These are phyloP conservation scores for Neurospora sp. DNA, from an alignment of 495 filamentous ascomycete species.

Conservation along the genomic window DNA sequence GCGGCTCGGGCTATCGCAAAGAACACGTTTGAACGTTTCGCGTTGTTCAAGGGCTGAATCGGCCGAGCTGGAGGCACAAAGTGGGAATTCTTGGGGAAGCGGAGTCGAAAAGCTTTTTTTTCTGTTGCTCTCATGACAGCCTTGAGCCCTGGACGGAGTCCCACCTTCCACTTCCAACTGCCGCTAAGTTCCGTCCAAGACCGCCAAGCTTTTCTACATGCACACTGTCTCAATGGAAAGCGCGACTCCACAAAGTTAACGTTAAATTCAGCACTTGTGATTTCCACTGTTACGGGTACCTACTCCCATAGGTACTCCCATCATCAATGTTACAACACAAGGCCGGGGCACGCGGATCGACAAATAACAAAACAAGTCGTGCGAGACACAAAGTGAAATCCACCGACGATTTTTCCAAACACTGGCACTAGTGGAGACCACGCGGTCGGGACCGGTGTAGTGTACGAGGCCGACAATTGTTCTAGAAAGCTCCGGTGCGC, in stretches of 20 bases:
- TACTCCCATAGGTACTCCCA: not conserved
- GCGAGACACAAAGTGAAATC: not conserved
- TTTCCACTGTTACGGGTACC: not conserved
- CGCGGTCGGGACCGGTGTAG: not conserved
- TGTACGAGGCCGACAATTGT: not conserved
- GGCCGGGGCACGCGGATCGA: not conserved
- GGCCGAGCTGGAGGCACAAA: not conserved
- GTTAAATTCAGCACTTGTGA: not conserved
- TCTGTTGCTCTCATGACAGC: not conserved
- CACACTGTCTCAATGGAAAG: not conserved
- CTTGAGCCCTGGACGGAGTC: not conserved
- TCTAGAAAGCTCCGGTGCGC: not conserved
- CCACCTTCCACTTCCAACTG: not conserved
- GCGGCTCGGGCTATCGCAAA: not conserved
- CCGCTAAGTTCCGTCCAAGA: not conserved
- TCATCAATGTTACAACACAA: not conserved
- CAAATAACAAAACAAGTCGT: not conserved
- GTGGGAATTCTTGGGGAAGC: not conserved
- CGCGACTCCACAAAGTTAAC: not conserved
- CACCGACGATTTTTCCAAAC: not conserved
- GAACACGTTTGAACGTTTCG: not conserved
- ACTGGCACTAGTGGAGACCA: not conserved
- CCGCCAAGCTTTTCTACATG: not conserved
- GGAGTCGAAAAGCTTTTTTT: not conserved
- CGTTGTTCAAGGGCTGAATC: not conserved